Base-by-base conservation (phyloP, 139 green algal genomes). In the Coelastrella sp. region DNA sequence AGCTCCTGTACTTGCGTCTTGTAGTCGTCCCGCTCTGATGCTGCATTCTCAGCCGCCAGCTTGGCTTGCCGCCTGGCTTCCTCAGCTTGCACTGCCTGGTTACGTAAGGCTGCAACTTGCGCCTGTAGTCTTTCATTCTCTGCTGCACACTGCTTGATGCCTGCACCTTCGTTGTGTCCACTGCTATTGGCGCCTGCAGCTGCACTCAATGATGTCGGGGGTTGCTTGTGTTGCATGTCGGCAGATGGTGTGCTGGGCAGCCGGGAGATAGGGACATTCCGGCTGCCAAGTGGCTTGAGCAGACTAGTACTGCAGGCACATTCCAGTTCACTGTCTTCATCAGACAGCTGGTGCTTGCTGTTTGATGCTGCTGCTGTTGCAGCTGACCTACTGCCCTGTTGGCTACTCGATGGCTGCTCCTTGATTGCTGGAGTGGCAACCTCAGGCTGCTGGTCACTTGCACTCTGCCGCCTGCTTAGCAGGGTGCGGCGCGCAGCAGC, bases 51-150 rank as follows among this genome's bases (percentile, higher is more conserved):
- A 4, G 76, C 82, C 4, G 37, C 57, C 25, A 88, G 77, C 48
- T 69, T 19, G 15, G 77, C 76, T 40, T 84, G 53, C 21, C 72
- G 60, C 51, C 80, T 53, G 5, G 63, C 32, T 32, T 80, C 75
- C 23, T 84, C 71, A 5, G 84, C 63, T 15, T 76, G 25, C 25
- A 41, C 63, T 32, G 79, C 73, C 64, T 88, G 74, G 7, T 88
- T 19, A 48, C 43, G 63, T 37, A 84, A 64, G 32, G 57, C 63
- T 37, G 41, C 62, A 74, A 75, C 3, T 81, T 88, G 84, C 0
- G 66, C 84, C 34, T 51, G 19, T n/a, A 88, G 67, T 76, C 81
- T 85, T 35, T 85, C 67, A 67, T 82, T 88, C 67, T 88, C 84
- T 13, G 67, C 37, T 17, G 32, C 37, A 51, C 81, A 64, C 77